Evolutionary conservation across 257 asterid genomes (phyloP).

Genomic region (Solanum pinnatisectum): DNA sequence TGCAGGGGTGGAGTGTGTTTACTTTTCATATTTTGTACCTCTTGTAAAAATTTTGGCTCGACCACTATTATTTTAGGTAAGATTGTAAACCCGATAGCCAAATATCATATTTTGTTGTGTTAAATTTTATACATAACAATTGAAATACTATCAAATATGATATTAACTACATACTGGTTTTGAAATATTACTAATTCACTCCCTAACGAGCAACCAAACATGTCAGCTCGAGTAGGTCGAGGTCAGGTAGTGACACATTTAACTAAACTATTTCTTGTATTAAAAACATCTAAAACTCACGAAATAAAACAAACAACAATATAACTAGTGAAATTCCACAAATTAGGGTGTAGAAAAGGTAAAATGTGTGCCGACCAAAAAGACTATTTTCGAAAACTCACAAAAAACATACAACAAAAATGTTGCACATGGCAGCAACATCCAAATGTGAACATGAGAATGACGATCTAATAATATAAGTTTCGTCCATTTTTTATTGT

Average conservation of each 20-base stretch:
- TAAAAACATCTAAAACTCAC: not conserved
- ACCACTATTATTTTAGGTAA: accelerated
- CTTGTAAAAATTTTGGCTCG: accelerated
- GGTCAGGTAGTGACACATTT: not conserved
- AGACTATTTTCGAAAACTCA: too few relatives aligned
- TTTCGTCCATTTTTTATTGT: too few relatives aligned
- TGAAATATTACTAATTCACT: not conserved
- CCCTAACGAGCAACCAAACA: not conserved
- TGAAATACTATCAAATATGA: not conserved
- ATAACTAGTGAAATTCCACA: accelerated
- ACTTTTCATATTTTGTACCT: not conserved
- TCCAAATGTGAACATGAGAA: not conserved
- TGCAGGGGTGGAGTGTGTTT: not conserved
- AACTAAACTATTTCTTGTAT: not conserved
- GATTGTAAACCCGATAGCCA: accelerated
- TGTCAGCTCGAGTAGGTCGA: not conserved
- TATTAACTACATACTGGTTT: too few relatives aligned
- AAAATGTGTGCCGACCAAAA: too few relatives aligned
- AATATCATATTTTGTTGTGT: not conserved
- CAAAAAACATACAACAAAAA: not conserved
- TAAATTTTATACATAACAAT: too few relatives aligned
- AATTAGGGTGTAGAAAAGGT: too few relatives aligned
- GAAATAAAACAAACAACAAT: not conserved
- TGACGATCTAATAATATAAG: not conserved
- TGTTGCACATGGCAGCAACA: not conserved